phyloP scores from a whole-genome alignment of 2,329 filamentous ascomycete genomes.

The Colletotrichum sp. region DNA sequence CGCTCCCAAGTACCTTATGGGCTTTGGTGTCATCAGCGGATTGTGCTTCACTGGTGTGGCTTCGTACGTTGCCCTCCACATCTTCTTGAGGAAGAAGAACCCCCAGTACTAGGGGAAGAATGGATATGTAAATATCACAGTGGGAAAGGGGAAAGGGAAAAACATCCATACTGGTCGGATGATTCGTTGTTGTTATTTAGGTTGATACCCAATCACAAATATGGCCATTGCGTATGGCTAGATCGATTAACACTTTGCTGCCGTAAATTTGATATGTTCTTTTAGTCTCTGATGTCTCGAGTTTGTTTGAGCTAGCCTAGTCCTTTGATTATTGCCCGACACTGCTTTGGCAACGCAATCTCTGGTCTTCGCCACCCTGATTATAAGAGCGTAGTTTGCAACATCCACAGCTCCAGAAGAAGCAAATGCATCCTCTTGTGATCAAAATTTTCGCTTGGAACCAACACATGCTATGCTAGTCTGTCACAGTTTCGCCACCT shows the following conservation, averaged over 20 bases:
- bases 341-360: neutral
- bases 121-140: neutral
- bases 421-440: neutral
- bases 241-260: neutral
- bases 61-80: slow-evolving; percentile 3
- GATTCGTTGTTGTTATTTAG: neutral
- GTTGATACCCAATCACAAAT: neutral
- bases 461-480: neutral
- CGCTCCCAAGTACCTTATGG: slow-evolving; percentile 51
- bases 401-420: neutral
- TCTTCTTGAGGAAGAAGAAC: slow-evolving; percentile 1
- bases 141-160: neutral
- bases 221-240: neutral
- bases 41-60: slow-evolving; percentile 21
- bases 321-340: neutral
- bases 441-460: neutral
- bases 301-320: neutral
- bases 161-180: neutral
- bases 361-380: too few species aligned
- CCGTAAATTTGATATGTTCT: neutral
- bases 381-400: neutral
- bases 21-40: slow-evolving; percentile 29
- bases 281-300: neutral
- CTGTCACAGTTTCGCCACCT: neutral
- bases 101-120: neutral